Evolutionary conservation across 2,329 filamentous ascomycete genomes (phyloP).

Genomic region (Ascomycota sp.): DNA sequence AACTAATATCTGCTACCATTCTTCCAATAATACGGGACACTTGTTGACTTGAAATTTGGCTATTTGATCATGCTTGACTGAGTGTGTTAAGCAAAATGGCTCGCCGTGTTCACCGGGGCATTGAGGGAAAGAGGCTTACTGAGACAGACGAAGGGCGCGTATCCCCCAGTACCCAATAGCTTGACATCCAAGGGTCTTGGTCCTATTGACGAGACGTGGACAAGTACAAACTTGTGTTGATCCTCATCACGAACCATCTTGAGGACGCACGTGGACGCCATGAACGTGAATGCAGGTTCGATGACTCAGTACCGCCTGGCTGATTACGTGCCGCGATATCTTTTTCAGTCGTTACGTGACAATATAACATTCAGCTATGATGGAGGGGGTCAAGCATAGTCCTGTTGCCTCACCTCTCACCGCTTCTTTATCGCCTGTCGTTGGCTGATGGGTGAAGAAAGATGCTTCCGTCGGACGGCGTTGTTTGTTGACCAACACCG

Average conservation of each 20-base stretch:
- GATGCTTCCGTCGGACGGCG: no score
- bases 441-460: no score
- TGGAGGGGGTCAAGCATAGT: no score
- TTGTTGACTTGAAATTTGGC: constrained; percentile 31
- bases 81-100: background rate
- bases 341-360: no score
- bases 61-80: constrained; percentile 36
- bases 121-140: constrained; percentile 23
- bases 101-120: background rate
- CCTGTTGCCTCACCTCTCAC: no score
- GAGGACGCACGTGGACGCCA: constrained; percentile 21
- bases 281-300: constrained; percentile 1
- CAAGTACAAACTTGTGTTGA: constrained; percentile 33
- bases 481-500: no score
- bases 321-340: background rate
- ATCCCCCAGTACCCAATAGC: constrained; percentile 47
- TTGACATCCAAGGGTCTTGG: constrained; percentile 40
- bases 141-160: constrained; percentile 34
- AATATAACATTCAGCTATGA: no score
- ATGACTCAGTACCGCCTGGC: background rate
- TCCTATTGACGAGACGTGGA: constrained; percentile 33
- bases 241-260: constrained; percentile 36
- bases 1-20: constrained; percentile 45
- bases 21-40: constrained; percentile 33
- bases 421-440: no score